These are phyloP conservation scores for Pichia gijzeniarum DNA, from an alignment of 805 yeast species.

Conservation along the genomic window DNA sequence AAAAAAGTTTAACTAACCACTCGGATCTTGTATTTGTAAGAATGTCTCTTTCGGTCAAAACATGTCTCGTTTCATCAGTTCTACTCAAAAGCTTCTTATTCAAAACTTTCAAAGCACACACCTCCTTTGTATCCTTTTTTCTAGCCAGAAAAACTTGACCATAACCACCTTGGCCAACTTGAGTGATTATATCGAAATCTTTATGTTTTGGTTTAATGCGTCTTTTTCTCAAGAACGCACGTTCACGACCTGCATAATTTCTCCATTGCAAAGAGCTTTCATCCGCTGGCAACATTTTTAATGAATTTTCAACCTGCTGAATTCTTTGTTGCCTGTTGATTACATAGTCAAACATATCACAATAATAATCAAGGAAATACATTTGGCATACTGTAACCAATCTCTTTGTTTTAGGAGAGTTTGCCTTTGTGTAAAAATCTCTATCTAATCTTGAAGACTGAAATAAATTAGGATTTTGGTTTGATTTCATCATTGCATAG, in stretches of 20 bases:
- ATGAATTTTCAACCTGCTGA: slow-evolving; percentile 56
- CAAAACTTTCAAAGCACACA: slow-evolving; percentile 89
- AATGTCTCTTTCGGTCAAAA: slow-evolving; percentile 92
- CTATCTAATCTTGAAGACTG: slow-evolving; percentile 24
- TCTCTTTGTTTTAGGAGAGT: slow-evolving; percentile 72
- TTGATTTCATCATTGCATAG: not conserved
- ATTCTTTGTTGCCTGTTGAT: slow-evolving; percentile 79
- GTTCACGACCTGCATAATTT: slow-evolving; percentile 75
- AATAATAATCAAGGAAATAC: slow-evolving; percentile 91
- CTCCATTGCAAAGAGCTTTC: slow-evolving; percentile 61
- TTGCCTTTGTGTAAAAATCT: slow-evolving; percentile 54
- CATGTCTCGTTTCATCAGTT: slow-evolving; percentile 93
- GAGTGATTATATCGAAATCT: slow-evolving; percentile 94
- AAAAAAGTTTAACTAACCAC: slow-evolving; percentile 89
- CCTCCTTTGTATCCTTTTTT: slow-evolving; percentile 89
- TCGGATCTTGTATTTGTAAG: slow-evolving; percentile 92
- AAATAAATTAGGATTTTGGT: slow-evolving; percentile 4
- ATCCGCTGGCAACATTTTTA: slow-evolving; percentile 30
- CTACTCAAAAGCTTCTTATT: slow-evolving; percentile 81
- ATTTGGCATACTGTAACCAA: slow-evolving; percentile 87
- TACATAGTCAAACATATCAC: slow-evolving; percentile 91
- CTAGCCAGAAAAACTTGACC: slow-evolving; percentile 97
- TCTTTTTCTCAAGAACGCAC: slow-evolving; percentile 78
- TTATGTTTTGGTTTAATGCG: slow-evolving; percentile 89
- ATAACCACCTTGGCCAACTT: slow-evolving; percentile 99